Conservation (phyloP, 2,329 filamentous ascomycete genomes). For the Verticillium tricorpus region DNA sequence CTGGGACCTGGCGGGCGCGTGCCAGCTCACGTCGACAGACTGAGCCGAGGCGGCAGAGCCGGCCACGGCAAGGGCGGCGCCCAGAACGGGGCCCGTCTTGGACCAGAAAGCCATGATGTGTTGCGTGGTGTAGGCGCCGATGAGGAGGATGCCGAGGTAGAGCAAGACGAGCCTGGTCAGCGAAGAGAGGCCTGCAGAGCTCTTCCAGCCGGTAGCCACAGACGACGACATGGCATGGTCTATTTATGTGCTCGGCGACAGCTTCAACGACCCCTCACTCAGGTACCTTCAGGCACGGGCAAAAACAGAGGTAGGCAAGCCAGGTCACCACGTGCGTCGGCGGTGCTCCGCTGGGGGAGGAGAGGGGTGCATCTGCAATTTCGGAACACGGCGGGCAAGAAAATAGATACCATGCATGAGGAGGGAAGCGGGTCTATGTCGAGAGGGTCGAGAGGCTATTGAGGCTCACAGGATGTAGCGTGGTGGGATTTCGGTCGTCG, state of each 20-base stretch:
- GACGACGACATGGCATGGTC: neutral
- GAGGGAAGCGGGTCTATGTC: neutral
- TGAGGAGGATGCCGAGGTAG: conserved; percentile 6
- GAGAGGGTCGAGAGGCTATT: neutral
- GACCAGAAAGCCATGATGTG: conserved; percentile 10
- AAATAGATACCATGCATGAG: neutral
- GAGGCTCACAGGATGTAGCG: neutral
- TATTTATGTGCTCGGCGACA: neutral
- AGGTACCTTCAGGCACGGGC: neutral
- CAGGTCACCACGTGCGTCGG: neutral
- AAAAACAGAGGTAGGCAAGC: neutral
- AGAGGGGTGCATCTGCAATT: neutral
- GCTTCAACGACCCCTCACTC: neutral
- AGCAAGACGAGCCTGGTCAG: conserved; percentile 9
- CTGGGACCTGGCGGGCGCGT: conserved; percentile 47
- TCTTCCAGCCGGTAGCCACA: neutral
- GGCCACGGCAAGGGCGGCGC: conserved; percentile 7
- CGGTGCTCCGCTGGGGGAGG: neutral
- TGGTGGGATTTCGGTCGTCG: neutral
- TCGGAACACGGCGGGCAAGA: neutral
- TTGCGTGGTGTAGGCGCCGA: conserved; percentile 6
- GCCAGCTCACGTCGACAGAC: conserved; percentile 46
- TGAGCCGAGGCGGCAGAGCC: conserved; percentile 7
- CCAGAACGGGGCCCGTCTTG: conserved; percentile 4
- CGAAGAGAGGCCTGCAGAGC: neutral